Percentiles rank a stretch among this genome's conserved stretches.
Evolutionary conservation across 2,329 filamentous ascomycete genomes (phyloP).

Genomic region (Aspergillus sp.): DNA sequence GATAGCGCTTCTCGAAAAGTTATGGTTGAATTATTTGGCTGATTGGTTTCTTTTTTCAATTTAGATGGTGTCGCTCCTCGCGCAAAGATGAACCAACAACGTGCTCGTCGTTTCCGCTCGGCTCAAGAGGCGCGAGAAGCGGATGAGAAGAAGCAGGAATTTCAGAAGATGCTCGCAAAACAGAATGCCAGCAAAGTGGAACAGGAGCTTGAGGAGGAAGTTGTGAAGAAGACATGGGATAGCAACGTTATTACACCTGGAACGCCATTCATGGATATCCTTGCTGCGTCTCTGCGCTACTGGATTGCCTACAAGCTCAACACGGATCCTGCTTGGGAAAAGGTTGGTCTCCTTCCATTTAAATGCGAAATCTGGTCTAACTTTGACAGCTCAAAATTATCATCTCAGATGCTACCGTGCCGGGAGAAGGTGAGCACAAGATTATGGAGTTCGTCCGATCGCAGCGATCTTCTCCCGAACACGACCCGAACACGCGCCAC

Average conservation of each 20-base stretch:
- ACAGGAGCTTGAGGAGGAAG: conserved; percentile 52
- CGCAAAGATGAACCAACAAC: conserved; percentile 99
- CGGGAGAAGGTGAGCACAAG: conserved; percentile 97
- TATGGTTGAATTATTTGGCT: conserved; percentile 12
- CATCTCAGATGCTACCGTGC: conserved; percentile 95
- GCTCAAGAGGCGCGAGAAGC: conserved; percentile 93
- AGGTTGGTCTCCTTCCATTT: conserved; percentile 35
- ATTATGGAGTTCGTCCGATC: conserved; percentile 98
- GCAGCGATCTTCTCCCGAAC: conserved; percentile 78
- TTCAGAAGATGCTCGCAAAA: conserved; percentile 73
- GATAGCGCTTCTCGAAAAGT: background rate
- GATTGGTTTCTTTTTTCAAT: conserved; percentile 7
- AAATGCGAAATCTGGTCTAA: conserved; percentile 14
- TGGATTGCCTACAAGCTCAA: conserved; percentile 98
- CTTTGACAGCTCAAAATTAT: conserved; percentile 69
- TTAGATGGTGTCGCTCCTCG: conserved; percentile 90
- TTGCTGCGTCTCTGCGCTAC: conserved; percentile 82
- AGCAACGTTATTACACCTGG: conserved; percentile 83
- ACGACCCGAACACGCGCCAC: conserved; percentile 93
- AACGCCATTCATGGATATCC: conserved; percentile 96
- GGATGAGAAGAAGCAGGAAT: conserved; percentile 80
- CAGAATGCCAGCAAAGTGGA: conserved; percentile 61
- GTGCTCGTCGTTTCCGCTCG: conserved; percentile 86
- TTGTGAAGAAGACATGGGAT: conserved; percentile 85
- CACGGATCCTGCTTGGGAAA: conserved; percentile 90